These are phyloP conservation scores for Stereum hirsutum DNA, from an alignment of 1,284 basidiomycete species.

Conservation along the genomic window DNA sequence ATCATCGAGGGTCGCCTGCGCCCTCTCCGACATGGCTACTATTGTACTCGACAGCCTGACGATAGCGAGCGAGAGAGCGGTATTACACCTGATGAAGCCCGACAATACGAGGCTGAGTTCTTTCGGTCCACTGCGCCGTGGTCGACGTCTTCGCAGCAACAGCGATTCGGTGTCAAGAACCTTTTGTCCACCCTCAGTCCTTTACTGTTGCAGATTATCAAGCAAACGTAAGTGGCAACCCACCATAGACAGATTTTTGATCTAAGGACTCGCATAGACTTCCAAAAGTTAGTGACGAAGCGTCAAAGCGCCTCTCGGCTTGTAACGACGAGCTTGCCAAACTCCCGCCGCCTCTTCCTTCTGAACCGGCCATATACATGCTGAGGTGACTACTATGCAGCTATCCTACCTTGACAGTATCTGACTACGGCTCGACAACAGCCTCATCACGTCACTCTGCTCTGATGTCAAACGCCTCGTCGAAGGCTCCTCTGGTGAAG, in stretches of 20 bases:
- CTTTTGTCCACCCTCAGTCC: constrained; percentile 44
- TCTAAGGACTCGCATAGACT: constrained; percentile 23
- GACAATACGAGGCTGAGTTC: constrained; percentile 31
- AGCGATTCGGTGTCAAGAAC: constrained; percentile 45
- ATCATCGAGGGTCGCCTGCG: constrained; percentile 39
- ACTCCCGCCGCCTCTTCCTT: constrained; percentile 31
- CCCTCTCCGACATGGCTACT: constrained; percentile 48
- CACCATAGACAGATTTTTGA: too few relatives aligned
- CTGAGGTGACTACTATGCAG: constrained; percentile 15
- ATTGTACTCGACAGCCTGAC: constrained; percentile 57
- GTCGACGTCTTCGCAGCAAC: constrained; percentile 31
- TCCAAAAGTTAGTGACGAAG: constrained; percentile 26
- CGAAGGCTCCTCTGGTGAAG: constrained; percentile 23
- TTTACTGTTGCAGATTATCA: constrained; percentile 41
- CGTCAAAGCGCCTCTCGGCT: constrained; percentile 25
- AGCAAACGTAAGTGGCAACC: constrained; percentile 33
- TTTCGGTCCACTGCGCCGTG: constrained; percentile 44
- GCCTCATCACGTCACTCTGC: constrained; percentile 36
- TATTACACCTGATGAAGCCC: constrained; percentile 27
- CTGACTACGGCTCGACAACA: neutral
- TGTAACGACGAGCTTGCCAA: constrained; percentile 25
- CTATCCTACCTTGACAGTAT: too few relatives aligned
- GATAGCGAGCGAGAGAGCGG: constrained; percentile 38
- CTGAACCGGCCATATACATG: constrained; percentile 37
- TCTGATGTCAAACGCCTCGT: constrained; percentile 25